Conservation (phyloP, 148 eudicot species). For the Tetragonia tetragonoides region DNA sequence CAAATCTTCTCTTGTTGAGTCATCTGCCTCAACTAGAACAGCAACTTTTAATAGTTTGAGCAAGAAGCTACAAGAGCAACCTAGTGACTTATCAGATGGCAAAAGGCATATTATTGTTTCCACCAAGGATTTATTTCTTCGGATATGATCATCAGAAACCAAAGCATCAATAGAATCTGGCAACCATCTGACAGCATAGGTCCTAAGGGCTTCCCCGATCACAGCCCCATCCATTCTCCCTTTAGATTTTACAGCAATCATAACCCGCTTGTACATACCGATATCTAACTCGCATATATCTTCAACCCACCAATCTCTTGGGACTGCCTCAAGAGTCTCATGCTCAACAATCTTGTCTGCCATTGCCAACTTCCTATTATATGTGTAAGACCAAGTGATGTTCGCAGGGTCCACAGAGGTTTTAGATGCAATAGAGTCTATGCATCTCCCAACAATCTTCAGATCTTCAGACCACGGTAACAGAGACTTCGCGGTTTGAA, state of each 20-base stretch:
- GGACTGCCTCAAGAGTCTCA: slow-evolving; percentile 48
- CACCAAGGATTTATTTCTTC: slow-evolving; percentile 56
- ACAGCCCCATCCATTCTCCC: slow-evolving; percentile 68
- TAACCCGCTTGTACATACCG: slow-evolving; percentile 66
- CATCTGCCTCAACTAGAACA: slow-evolving; percentile 61
- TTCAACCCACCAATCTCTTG: slow-evolving; percentile 96
- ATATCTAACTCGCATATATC: slow-evolving; percentile 82
- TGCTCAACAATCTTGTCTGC: slow-evolving; percentile 44
- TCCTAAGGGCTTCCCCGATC: slow-evolving; percentile 72
- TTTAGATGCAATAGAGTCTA: slow-evolving; percentile 81
- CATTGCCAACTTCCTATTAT: slow-evolving; percentile 57
- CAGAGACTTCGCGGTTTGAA: slow-evolving; percentile 61
- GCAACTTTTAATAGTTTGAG: slow-evolving; percentile 75
- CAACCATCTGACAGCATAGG: slow-evolving; percentile 72
- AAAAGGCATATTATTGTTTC: slow-evolving; percentile 68
- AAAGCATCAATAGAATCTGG: slow-evolving; percentile 69
- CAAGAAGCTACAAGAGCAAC: slow-evolving; percentile 84
- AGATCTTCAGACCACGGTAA: slow-evolving; percentile 76
- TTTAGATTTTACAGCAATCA: slow-evolving; percentile 63
- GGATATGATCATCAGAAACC: slow-evolving; percentile 53
- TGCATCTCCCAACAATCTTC: slow-evolving; percentile 60
- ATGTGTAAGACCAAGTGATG: slow-evolving; percentile 77
- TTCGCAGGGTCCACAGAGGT: slow-evolving; percentile 59
- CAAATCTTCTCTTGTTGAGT: slow-evolving; percentile 52
- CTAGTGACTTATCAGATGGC: slow-evolving; percentile 52